Evolutionary conservation across 257 asterid species (phyloP).

Genomic region (Solanum ossicruentum): DNA sequence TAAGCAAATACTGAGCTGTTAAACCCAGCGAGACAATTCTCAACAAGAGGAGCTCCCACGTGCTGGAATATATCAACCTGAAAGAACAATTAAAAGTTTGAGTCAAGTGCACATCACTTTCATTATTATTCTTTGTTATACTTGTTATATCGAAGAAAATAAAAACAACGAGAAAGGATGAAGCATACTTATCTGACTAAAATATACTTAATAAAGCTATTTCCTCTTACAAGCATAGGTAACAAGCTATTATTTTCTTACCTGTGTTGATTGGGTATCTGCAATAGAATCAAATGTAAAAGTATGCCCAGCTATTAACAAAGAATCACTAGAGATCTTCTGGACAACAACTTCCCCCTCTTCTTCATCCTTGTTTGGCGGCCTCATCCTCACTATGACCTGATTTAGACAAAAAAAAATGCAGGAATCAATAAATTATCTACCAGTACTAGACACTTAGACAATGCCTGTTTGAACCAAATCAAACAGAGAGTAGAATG

Average conservation of each 20-base stretch:
- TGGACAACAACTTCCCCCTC: slow-evolving; percentile 61
- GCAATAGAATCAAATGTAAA: slow-evolving; percentile 89
- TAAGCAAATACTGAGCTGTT: slow-evolving; percentile 98
- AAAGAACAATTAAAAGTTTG: slow-evolving; percentile 1
- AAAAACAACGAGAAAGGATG: not conserved
- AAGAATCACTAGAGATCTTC: slow-evolving; percentile 50
- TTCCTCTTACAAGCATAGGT: not conserved
- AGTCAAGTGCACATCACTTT: not conserved
- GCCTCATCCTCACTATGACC: slow-evolving; percentile 94
- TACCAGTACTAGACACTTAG: not conserved
- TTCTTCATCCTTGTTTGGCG: slow-evolving; percentile 67
- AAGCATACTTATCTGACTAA: not conserved
- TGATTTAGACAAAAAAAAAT: slow-evolving; percentile 7
- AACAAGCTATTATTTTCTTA: slow-evolving; percentile 2
- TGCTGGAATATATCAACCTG: slow-evolving; percentile 86
- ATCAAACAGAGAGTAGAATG: not conserved
- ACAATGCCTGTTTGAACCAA: not conserved
- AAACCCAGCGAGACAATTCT: slow-evolving; percentile 93
- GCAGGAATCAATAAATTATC: not conserved
- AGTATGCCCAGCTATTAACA: slow-evolving; percentile 64
- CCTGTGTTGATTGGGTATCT: slow-evolving; percentile 75
- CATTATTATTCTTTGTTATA: not conserved
- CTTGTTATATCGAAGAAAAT: not conserved
- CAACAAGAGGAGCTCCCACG: slow-evolving; percentile 87
- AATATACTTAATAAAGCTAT: not conserved